Evolutionary conservation across 345 rosid genomes (phyloP), one percentile per base, ranked within the genome.

Genomic region (Pistacia vera): DNA sequence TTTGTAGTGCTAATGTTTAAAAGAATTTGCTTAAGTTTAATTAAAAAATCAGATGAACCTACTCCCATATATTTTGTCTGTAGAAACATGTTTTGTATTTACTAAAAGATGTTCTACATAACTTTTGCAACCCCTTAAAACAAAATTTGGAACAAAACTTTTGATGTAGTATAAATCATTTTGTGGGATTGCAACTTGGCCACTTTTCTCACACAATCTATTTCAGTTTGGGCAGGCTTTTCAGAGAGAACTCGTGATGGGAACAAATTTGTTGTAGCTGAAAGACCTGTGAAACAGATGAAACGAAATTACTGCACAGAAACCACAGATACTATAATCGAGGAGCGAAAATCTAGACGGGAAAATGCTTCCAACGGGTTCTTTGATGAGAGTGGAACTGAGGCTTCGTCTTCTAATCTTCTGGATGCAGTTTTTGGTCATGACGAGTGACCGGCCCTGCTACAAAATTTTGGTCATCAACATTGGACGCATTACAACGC

Each of bases 141-240:
- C 18, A 17, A 48, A 49, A 33, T 46, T 16, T 0, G 18, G 57
- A 28, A 20, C 8, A 22, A 20, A 17, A 1, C 44, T 11, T n/a
- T n/a, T 18, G 16, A 36, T 73, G 13, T 28, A 14, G 9, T 25
- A 38, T 17, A 36, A 75, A 62, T 6, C 14, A 20, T 61, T 77
- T 12, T 14, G 17, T 18, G 57, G 12, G 61, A 17, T 36, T 44
- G 49, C 69, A 54, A 76, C 25, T 66, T 18, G 61, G 70, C 0
- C 2, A 3, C 58, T 51, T 58, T 66, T 77, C 72, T 75, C 35
- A 63, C 20, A 13, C 0, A 28, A 38, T 57, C 54, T 28, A 56
- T 38, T 76, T 70, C 94, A 96, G 99, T 94, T 76, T 96, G 99
- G 99, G 98, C 98, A 71, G 97, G 97, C 25, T 91, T 96, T 84